Percentiles rank a stretch among this genome's conserved stretches.
These are phyloP conservation scores for Boletus rubescentipes DNA, from an alignment of 768 basidiomycete species.

Conservation along the genomic window DNA sequence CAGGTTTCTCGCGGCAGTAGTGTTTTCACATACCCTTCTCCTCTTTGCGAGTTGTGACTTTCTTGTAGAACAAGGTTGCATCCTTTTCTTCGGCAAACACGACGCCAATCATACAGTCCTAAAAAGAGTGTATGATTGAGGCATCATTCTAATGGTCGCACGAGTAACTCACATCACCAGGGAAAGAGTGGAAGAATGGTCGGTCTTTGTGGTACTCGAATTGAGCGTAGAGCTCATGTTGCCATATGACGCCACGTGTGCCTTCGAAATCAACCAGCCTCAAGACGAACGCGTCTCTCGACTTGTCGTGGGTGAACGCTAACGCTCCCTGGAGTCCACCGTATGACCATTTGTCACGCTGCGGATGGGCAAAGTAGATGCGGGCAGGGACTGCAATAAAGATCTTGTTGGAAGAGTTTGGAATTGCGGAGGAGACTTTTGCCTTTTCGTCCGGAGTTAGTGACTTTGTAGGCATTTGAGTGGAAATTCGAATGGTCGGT, in stretches of 20 bases:
- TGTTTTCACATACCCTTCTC: conserved; percentile 45
- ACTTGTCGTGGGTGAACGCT: conserved; percentile 63
- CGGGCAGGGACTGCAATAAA: conserved; percentile 77
- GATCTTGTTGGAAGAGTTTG: conserved; percentile 66
- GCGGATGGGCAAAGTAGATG: conserved; percentile 87
- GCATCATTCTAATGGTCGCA: neutral
- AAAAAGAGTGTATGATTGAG: conserved; percentile 6
- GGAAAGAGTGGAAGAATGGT: conserved; percentile 89
- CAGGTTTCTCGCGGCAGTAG: neutral
- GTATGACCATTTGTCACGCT: conserved; percentile 79
- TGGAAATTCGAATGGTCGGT: neutral
- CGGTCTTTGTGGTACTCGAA: conserved; percentile 83
- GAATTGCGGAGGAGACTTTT: conserved; percentile 65
- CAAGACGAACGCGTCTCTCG: conserved; percentile 57
- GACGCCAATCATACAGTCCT: conserved; percentile 91
- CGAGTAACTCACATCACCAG: conserved; percentile 76
- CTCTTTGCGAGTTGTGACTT: conserved; percentile 67
- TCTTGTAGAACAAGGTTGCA: conserved; percentile 84
- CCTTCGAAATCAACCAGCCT: conserved; percentile 83
- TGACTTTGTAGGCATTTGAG: conserved; percentile 69
- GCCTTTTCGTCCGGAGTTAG: conserved; percentile 74
- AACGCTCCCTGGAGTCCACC: conserved; percentile 86
- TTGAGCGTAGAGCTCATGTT: conserved; percentile 84
- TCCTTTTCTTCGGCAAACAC: conserved; percentile 88
- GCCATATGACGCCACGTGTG: conserved; percentile 88